phyloP scores from a whole-genome alignment of 495 filamentous ascomycete genomes.

The Aspergillus ellipticus region DNA sequence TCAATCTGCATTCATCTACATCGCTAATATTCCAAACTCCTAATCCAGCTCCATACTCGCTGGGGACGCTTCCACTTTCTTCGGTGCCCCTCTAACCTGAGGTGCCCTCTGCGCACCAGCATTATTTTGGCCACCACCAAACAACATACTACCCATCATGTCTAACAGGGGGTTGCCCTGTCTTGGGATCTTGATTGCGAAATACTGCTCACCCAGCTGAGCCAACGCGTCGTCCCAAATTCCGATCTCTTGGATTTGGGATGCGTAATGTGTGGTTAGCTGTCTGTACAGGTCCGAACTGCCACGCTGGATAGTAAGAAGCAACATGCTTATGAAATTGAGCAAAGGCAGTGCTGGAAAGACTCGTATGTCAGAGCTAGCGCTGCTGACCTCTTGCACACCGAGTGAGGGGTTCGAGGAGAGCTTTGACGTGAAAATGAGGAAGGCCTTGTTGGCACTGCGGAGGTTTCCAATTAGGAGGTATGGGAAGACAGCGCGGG shows the following conservation, averaged over 20 bases:
- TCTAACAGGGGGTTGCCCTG: slow-evolving; percentile 89
- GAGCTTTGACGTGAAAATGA: slow-evolving; percentile 74
- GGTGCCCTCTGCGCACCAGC: slow-evolving; percentile 38
- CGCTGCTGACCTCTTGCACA: slow-evolving; percentile 77
- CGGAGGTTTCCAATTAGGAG: slow-evolving; percentile 86
- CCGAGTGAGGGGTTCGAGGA: slow-evolving; percentile 64
- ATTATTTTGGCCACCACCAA: slow-evolving; percentile 56
- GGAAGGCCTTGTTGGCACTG: slow-evolving; percentile 76
- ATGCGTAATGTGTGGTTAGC: slow-evolving; percentile 74
- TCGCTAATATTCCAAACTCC: slow-evolving; percentile 1
- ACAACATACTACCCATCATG: slow-evolving; percentile 96
- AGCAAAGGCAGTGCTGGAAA: slow-evolving; percentile 83
- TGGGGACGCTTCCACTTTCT: slow-evolving; percentile 48
- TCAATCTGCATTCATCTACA: slow-evolving; percentile 3
- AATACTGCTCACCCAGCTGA: slow-evolving; percentile 93
- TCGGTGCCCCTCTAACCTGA: slow-evolving; percentile 32
- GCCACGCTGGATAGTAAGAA: slow-evolving; percentile 80
- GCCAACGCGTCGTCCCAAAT: slow-evolving; percentile 82
- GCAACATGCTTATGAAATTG: slow-evolving; percentile 83
- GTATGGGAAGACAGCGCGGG: slow-evolving; percentile 87
- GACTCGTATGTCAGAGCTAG: slow-evolving; percentile 69
- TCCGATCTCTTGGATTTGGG: slow-evolving; percentile 67
- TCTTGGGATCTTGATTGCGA: slow-evolving; percentile 83
- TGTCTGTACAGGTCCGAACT: slow-evolving; percentile 76
- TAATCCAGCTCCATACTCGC: slow-evolving; percentile 55